phyloP scores from a whole-genome alignment of 257 asterid species.

The Gynochthodes officinalis region DNA sequence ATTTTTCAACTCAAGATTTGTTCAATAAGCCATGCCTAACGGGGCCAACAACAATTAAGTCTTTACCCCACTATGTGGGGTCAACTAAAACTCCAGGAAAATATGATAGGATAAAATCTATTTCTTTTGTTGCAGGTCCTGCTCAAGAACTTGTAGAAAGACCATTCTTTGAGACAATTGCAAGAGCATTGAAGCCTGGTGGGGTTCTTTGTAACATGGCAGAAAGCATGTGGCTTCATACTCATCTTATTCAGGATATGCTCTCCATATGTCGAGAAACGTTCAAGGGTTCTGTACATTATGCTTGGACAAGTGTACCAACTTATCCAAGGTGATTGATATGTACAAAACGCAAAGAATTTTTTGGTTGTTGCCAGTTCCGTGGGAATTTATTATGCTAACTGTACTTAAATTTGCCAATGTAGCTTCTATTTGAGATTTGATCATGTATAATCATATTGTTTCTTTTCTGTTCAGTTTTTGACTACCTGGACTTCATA shows the following conservation, averaged over 20 bases:
- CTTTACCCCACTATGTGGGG: too few species aligned
- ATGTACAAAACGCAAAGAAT: not conserved
- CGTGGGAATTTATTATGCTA: not conserved
- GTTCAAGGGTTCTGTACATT: conserved; percentile 84
- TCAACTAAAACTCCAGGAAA: not conserved
- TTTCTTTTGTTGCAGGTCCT: conserved; percentile 53
- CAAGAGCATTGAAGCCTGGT: conserved; percentile 86
- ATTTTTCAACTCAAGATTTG: not conserved
- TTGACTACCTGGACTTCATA: not conserved
- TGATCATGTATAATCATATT: not conserved
- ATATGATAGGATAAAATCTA: not conserved
- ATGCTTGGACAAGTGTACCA: conserved; percentile 97
- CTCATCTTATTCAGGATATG: conserved; percentile 93
- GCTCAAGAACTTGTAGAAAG: conserved; percentile 92
- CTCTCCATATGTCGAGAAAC: conserved; percentile 63
- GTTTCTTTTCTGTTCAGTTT: not conserved
- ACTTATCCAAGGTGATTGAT: conserved; percentile 81
- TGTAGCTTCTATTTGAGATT: not conserved
- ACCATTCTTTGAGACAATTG: conserved; percentile 82
- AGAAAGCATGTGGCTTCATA: conserved; percentile 98
- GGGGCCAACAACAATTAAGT: too few species aligned
- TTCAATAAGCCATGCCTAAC: not conserved
- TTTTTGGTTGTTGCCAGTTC: not conserved
- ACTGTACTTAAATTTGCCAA: not conserved
- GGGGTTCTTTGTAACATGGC: conserved; percentile 99